Evolutionary conservation across 768 basidiomycete genomes (phyloP).

Genomic region (Omphalotus guepiniiformis): DNA sequence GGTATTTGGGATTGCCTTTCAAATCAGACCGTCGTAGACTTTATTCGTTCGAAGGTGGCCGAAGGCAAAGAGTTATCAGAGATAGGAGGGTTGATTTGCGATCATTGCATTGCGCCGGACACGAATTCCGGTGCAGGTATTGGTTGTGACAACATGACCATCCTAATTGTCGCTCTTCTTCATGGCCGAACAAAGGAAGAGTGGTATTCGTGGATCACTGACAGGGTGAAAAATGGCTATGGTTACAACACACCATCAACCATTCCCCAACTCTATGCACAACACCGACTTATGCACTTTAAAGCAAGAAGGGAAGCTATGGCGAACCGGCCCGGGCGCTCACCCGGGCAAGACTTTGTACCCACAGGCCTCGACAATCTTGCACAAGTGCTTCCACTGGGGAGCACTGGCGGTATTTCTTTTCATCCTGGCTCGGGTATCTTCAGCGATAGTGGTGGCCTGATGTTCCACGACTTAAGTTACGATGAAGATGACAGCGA

Average conservation of each 20-base stretch:
- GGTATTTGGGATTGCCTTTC: constrained; percentile 98
- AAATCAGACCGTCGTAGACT: constrained; percentile 91
- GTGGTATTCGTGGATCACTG: constrained; percentile 88
- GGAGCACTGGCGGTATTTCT: constrained; percentile 59
- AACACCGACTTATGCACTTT: constrained; percentile 59
- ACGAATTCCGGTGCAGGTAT: constrained; percentile 87
- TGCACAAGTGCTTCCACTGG: constrained; percentile 55
- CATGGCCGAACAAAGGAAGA: constrained; percentile 85
- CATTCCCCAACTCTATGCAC: constrained; percentile 73
- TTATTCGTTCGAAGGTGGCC: constrained; percentile 76
- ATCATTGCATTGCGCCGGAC: constrained; percentile 92
- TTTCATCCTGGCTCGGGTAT: constrained; percentile 54
- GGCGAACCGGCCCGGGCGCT: constrained; percentile 26
- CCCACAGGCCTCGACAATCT: constrained; percentile 41
- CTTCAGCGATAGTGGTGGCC: constrained; percentile 40
- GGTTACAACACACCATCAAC: constrained; percentile 76
- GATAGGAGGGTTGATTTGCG: constrained; percentile 87
- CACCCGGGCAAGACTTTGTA: constrained; percentile 24
- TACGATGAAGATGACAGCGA: constrained; percentile 36
- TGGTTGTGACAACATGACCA: constrained; percentile 99
- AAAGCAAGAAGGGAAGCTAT: constrained; percentile 54
- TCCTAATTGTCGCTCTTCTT: constrained; percentile 85
- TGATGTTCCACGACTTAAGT: constrained; percentile 66
- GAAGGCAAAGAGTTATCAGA: constrained; percentile 75
- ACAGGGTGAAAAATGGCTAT: constrained; percentile 71